These are phyloP conservation scores for Plasmopara viticola DNA, from an alignment of 352 stramenopile genomes.

Conservation along the genomic window DNA sequence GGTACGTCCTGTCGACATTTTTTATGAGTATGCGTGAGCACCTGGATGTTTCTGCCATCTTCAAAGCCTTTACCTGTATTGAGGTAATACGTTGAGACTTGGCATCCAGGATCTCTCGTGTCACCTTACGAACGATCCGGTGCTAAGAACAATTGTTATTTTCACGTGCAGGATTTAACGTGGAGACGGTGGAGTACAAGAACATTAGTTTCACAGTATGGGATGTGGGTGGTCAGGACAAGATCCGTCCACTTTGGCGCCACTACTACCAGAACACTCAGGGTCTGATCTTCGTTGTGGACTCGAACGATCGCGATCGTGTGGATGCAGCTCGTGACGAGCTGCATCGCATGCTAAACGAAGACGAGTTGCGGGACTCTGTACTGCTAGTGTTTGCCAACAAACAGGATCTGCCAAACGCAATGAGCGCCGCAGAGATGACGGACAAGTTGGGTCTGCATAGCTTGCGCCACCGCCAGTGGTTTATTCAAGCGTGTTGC, in stretches of 20 bases:
- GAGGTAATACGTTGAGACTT: neutral
- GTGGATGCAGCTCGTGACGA: slow-evolving; percentile 95
- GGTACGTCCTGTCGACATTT: slow-evolving; percentile 43
- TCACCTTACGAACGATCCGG: neutral
- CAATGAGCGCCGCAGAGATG: slow-evolving; percentile 93
- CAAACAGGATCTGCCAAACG: slow-evolving; percentile 99
- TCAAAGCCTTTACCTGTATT: neutral
- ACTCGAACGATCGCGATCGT: slow-evolving; percentile 98
- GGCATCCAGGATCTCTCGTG: slow-evolving; percentile 3
- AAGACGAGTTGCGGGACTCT: slow-evolving; percentile 96
- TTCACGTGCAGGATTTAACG: slow-evolving; percentile 90
- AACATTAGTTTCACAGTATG: slow-evolving; percentile 99
- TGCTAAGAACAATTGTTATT: neutral
- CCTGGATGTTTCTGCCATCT: neutral
- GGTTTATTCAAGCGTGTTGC: slow-evolving; percentile 99
- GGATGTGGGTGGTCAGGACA: slow-evolving; percentile 99
- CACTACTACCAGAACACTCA: slow-evolving; percentile 99
- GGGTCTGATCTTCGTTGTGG: slow-evolving; percentile 99
- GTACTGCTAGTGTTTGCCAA: slow-evolving; percentile 98
- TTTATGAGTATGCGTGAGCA: slow-evolving; percentile 26
- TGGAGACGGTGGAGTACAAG: slow-evolving; percentile 99
- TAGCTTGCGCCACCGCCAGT: slow-evolving; percentile 94
- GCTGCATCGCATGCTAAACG: slow-evolving; percentile 97
- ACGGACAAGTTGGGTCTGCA: slow-evolving; percentile 98
- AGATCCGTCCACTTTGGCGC: slow-evolving; percentile 97